Evolutionary conservation across 176 grass and related monocot genomes (phyloP), one percentile per base, ranked within the genome.

Genomic region (Miscanthus lutarioriparius): DNA sequence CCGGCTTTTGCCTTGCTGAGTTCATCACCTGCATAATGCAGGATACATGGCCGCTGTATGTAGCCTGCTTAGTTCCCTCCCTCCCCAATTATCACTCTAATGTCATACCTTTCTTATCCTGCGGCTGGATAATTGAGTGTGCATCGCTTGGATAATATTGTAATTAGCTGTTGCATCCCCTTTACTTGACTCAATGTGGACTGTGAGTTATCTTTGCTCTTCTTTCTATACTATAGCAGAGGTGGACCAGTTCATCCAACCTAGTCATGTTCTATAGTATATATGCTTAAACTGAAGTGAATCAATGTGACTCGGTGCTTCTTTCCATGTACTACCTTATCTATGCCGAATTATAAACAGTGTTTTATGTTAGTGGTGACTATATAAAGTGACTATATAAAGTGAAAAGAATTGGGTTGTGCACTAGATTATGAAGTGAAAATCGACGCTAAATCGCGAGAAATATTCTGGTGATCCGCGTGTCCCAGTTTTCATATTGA

Each of bases 1-100:
- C 38, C 37, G 62, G 51, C 78, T 90, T 90, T 82, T 86, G 75
- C 87, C 81, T 83, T 78, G 77, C 78, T 77, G 67, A 87, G 85
- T 87, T 91, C 84, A 70, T 72, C 48, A 81, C 47, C 49, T 83
- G 72, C 73, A 59, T 66, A 58, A 45, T 77, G 64, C 72, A 51
- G 53, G 33, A 25, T 76, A 51, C 73, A 81, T 68, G 63, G 17
- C 44, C 62, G 28, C n/a, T 35, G 76, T 64, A 61, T 49, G 71
- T 30, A 74, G 71, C 71, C 32, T 74, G 71, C 70, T 82, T 73
- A 56, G 19, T 76, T 63, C 32, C 40, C 48, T 59, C 70, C 10
- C 38, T 63, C 72, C n/a, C 13, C 62, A 36, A 20, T 81, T 19
- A 58, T 25, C 25, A 33, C 20, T 44, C 74, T 30, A 86, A 41